Evolutionary conservation across 805 yeast genomes (phyloP), one percentile per base, ranked within the genome.

Genomic region (Candida michaelii): DNA sequence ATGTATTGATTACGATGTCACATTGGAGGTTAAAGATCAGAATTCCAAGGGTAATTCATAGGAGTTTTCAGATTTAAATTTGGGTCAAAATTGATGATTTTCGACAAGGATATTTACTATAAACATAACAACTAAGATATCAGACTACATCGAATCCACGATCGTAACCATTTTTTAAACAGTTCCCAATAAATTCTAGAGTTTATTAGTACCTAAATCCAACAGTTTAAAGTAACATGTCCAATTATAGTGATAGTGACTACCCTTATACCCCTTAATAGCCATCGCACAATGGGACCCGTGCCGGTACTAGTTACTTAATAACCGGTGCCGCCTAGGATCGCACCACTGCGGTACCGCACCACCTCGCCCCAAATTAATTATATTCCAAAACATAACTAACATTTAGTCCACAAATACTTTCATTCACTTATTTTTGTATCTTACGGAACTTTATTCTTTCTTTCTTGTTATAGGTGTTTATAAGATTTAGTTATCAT

Each of bases 401-500:
- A 38, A 38, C 30, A 29, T 30, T 18, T 40, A 33, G 40, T 42
- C 41, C 36, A 33, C 24, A 30, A 29, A 34, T 42, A 32, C 40
- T 34, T 44, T 40, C 39, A 30, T 39, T 44, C 32, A 27, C 40
- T 35, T 38, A 23, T 35, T 24, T 33, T 38, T 27, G 17, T 39
- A 34, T 34, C 37, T 17, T 16, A 43, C 33, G 43, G 47, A 44
- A 34, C 42, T 44, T 39, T 44, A 38, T 43, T 42, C 42, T 42
- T 37, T 37, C 42, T 33, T 37, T 37, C 45, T 41, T 36, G 44
- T 35, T 41, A 29, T 33, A 35, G 24, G 32, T 34, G 44, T 40
- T 47, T 49, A 44, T 49, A 49, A 49, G 39, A 47, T 49, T 49
- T 49, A 47, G 46, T 40, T 49, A 49, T 49, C 46, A 37, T 49